Base-by-base conservation (phyloP, 2,329 filamentous ascomycete genomes). In the Grosmannia serpens region DNA sequence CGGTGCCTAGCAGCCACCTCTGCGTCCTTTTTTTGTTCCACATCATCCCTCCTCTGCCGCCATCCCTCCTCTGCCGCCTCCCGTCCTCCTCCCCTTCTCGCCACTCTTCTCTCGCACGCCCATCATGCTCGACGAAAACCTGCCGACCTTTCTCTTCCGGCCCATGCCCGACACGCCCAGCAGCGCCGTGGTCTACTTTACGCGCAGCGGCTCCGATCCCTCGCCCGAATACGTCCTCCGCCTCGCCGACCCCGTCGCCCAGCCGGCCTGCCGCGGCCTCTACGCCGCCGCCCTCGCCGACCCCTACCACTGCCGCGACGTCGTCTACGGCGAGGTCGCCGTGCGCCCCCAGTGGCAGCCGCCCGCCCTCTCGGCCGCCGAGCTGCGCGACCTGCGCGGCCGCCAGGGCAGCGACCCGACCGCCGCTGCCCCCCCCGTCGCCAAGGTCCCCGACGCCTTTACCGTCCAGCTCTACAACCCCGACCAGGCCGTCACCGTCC, bases 391-490 rank as follows among this genome's bases (percentile, higher is more conserved):
- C n/a, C 80, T 75, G 60, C 62, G 62, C 35, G 63, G 47, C 13
- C 24, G 47, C 24, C 24, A 27, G 13, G 26, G 47, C 24, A 64
- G 47, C 63, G 61, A 10, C 8, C 41, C 46, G n/a, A 4, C 20
- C 9, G 7, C 75, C 80, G 3, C 85, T 81, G 26, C 81, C 80
- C 20, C 85, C 22, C 66, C 87, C 1, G 80, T 87, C 60, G 87
- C 91, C 11, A 78, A 89, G 38, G 81, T 89, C 31, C 91, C 92
- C 0, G 85, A 86, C 59, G 77, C 83, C 57, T 96, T 97, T 70
- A 79, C 80, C n/a, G 80, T 97, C 46, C 87, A 92, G 66, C 84
- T 99, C 3, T 97, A 96, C 77, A 94, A 96, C 69, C 94, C 94
- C 0, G 92, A 97, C 69, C 90, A 94, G 71, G 81, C 87, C 65